Evolutionary conservation across 805 yeast genomes (phyloP).

Genomic region (Komagataella pastoris): DNA sequence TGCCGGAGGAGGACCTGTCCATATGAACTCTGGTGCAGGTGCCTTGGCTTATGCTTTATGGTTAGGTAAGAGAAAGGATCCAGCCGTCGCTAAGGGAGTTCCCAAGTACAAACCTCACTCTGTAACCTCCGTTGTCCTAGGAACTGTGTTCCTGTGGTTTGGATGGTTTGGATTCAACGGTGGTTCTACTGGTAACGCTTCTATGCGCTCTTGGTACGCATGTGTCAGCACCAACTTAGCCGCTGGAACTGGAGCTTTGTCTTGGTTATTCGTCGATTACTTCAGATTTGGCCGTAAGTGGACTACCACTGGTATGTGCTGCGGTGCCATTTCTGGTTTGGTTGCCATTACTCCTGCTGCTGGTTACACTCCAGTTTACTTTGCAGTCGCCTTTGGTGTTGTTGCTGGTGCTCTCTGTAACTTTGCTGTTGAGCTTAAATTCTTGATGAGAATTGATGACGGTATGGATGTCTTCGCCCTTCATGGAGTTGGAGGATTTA

Average conservation of each 20-base stretch:
- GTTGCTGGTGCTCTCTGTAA: slow-evolving; percentile 70
- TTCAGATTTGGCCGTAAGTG: slow-evolving; percentile 70
- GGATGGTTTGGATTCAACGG: slow-evolving; percentile 99
- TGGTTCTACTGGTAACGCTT: slow-evolving; percentile 90
- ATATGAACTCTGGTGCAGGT: slow-evolving; percentile 86
- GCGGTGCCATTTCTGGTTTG: slow-evolving; percentile 87
- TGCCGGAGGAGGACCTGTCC: slow-evolving; percentile 99
- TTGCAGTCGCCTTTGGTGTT: slow-evolving; percentile 74
- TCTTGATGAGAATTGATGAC: slow-evolving; percentile 67
- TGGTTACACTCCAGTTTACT: slow-evolving; percentile 88
- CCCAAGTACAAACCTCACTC: slow-evolving; percentile 94
- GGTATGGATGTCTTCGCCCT: slow-evolving; percentile 91
- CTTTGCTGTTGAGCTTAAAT: slow-evolving; percentile 73
- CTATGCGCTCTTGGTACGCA: slow-evolving; percentile 92
- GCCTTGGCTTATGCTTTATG: slow-evolving; percentile 88
- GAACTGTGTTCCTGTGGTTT: slow-evolving; percentile 92
- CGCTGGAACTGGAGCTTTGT: slow-evolving; percentile 83
- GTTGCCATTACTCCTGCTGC: slow-evolving; percentile 97
- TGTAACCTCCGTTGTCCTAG: slow-evolving; percentile 79
- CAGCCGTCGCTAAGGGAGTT: slow-evolving; percentile 48
- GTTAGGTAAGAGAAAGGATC: slow-evolving; percentile 87
- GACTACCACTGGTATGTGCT: slow-evolving; percentile 90
- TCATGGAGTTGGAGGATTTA: slow-evolving; percentile 88
- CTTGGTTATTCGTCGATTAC: slow-evolving; percentile 90
- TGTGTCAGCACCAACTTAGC: slow-evolving; percentile 88